Conservation (phyloP, 331 rosid species). For the Acacia pycnantha region DNA sequence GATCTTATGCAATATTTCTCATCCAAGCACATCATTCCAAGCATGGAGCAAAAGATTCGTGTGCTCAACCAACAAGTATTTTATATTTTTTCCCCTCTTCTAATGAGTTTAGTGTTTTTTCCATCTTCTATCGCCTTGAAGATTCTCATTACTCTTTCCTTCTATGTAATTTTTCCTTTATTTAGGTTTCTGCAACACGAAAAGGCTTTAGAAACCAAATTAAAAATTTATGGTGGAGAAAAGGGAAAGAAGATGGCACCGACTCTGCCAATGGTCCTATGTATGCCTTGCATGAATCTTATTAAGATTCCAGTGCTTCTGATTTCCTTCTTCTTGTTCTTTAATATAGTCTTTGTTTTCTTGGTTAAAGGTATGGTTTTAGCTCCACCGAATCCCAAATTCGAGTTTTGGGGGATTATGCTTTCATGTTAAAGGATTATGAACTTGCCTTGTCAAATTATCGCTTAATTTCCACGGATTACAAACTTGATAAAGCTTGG, state of each 20-base stretch:
- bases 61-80: conserved; percentile 87
- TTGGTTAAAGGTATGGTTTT: conserved; percentile 78
- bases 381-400: conserved; percentile 95
- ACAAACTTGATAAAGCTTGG: conserved; percentile 99
- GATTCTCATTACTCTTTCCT: conserved; percentile 17
- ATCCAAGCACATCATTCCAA: conserved; percentile 86
- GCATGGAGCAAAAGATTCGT: conserved; percentile 94
- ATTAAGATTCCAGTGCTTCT: conserved; percentile 26
- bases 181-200: conserved; percentile 90
- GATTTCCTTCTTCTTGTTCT: conserved; percentile 22
- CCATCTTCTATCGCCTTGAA: conserved; percentile 20
- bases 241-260: conserved; percentile 87
- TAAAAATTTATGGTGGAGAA: conserved; percentile 99
- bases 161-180: conserved; percentile 26
- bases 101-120: not conserved
- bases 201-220: conserved; percentile 94
- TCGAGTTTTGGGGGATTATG: conserved; percentile 95
- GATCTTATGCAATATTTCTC: conserved; percentile 85
- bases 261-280: conserved; percentile 76
- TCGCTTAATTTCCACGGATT: conserved; percentile 94
- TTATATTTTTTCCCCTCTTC: not conserved
- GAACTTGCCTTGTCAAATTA: conserved; percentile 96
- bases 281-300: conserved; percentile 46
- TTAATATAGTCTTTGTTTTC: conserved; percentile 43
- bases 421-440: conserved; percentile 96